Evolutionary conservation across 1,139 yeast genomes (phyloP), one percentile per base, ranked within the genome.

Genomic region (Pichia terricola): DNA sequence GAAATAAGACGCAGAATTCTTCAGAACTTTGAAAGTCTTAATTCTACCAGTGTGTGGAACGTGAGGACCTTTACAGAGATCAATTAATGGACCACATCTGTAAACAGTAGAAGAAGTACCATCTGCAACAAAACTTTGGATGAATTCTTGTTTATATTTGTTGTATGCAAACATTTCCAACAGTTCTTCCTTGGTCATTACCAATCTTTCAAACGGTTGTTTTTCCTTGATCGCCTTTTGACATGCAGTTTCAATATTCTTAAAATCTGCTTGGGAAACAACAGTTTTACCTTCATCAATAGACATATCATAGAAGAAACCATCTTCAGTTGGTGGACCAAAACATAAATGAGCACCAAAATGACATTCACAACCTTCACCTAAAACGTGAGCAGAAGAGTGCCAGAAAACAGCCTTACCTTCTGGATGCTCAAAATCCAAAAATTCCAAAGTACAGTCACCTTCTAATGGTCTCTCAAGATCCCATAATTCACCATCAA

Each of bases 361-460:
- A 65, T 87, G 94, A 64, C 96, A 84, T 69, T 94, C 99, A 70
- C 95, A 83, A 42, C 97, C 94, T 70, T 94, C 98, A 66, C 99
- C 99, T 56, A 94, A 73, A 49, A 94, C 91, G 68, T 94, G 99
- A 46, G 99, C 99, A 55, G 95, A 83, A 4, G 98, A 91, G 66
- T 94, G 99, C 98, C 98, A 94, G 69, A 94, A 94, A 40, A 91
- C 98, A 53, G 80, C 80, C 64, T 81, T 86, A 65, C 97, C 98
- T 62, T 89, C 97, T 26, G 86, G 87, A 52, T 79, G 64, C 38
- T 79, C 82, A 67, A 94, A 94, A 58, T 81, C 87, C 52, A 79
- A 69, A 57, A 88, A 83, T 63, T 87, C 94, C 53, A 94, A 70
- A 39, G 67, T 64, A 41, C 75, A 69, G 54, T 82, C 87, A 33